These are phyloP conservation scores for Quercus aquifolioides DNA, from an alignment of 306 rosid genomes.

Conservation along the genomic window DNA sequence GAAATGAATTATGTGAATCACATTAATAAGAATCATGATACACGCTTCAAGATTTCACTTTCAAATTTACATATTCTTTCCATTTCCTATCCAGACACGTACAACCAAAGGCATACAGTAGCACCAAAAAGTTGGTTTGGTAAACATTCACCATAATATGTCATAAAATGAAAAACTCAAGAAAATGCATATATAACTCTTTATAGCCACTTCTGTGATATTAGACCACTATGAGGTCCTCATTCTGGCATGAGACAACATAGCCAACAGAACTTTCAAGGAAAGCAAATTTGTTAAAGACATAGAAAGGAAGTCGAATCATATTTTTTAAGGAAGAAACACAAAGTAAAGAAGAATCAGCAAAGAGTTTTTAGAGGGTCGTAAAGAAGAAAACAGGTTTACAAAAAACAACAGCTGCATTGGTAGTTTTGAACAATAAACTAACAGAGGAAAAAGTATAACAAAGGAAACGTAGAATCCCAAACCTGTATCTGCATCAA, in stretches of 20 bases:
- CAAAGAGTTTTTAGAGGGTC: not conserved
- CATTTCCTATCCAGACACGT: not conserved
- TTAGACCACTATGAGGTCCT: not conserved
- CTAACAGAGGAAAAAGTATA: not conserved
- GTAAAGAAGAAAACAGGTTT: not conserved
- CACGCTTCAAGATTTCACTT: too few species aligned
- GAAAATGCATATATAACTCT: not conserved
- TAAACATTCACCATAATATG: not conserved
- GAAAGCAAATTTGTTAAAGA: not conserved
- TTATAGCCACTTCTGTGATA: not conserved
- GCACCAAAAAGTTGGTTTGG: not conserved
- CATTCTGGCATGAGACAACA: not conserved
- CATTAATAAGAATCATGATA: too few species aligned
- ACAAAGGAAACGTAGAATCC: conserved; percentile 5
- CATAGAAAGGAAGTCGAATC: not conserved
- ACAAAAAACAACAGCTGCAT: not conserved
- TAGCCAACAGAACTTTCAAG: not conserved
- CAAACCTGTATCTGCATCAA: conserved; percentile 95
- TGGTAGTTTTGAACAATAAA: not conserved
- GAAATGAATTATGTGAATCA: too few species aligned
- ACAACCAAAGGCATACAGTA: not conserved
- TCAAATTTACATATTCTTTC: not conserved
- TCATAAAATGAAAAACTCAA: not conserved
- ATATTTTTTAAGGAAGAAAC: not conserved
- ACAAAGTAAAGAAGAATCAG: not conserved